These are phyloP conservation scores for Ashbya aceris DNA, from an alignment of 1,139 yeast species.

Conservation along the genomic window DNA sequence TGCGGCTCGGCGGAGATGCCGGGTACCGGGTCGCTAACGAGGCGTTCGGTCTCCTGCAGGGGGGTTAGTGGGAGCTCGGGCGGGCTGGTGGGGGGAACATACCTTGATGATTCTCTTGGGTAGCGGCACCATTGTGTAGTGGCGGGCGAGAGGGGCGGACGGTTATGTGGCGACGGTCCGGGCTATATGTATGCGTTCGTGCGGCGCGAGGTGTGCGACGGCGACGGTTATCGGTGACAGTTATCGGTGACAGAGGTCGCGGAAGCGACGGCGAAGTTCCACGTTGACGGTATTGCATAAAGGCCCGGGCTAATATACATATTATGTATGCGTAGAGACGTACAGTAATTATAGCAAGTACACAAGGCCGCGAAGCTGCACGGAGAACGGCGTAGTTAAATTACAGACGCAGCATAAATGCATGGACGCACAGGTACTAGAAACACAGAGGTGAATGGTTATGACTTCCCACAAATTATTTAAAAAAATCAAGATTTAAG, in stretches of 20 bases:
- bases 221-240: too few relatives aligned
- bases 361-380: neutral
- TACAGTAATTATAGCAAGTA: neutral
- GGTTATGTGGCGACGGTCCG: too few relatives aligned
- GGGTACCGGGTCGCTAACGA: constrained; percentile 91
- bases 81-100: constrained; percentile 10
- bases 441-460: neutral
- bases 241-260: neutral
- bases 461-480: constrained; percentile 9
- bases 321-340: neutral
- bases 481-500: constrained; percentile 6
- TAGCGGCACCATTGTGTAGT: constrained; percentile 43
- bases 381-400: neutral
- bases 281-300: neutral
- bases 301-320: constrained; percentile 2
- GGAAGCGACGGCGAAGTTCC: neutral
- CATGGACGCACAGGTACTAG: neutral
- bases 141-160: too few relatives aligned
- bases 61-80: constrained; percentile 1
- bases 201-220: neutral
- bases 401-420: too few relatives aligned
- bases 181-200: neutral
- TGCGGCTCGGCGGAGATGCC: constrained; percentile 91
- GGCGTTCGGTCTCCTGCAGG: constrained; percentile 75
- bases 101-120: constrained; percentile 86